Conservation (phyloP, 306 rosid genomes). For the Acacia confusa region DNA sequence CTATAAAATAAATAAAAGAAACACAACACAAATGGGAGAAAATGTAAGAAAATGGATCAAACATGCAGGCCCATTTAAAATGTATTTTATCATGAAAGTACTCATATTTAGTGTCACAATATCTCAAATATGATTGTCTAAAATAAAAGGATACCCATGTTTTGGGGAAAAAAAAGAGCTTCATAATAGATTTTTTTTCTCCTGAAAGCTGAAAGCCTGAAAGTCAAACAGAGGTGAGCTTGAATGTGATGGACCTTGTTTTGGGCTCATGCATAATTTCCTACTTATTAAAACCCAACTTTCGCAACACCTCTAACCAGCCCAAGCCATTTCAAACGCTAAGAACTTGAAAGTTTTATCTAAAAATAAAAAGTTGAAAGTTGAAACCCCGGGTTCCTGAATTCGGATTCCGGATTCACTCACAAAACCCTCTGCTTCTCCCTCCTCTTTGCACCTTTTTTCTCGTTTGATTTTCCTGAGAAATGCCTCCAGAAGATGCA, state of each 20-base stretch:
- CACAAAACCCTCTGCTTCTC: not conserved
- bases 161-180: too few relatives aligned
- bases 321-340: not conserved
- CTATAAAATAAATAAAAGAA: too few relatives aligned
- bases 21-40: too few relatives aligned
- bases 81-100: not conserved
- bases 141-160: too few relatives aligned
- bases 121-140: too few relatives aligned
- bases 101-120: too few relatives aligned
- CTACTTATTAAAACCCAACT: not conserved
- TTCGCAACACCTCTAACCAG: not conserved
- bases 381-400: not conserved
- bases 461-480: not conserved
- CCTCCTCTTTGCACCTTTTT: not conserved
- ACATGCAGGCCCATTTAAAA: too few relatives aligned
- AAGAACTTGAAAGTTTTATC: not conserved
- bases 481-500: constrained; percentile 64
- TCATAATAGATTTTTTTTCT: too few relatives aligned
- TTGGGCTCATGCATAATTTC: not conserved
- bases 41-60: too few relatives aligned
- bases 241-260: not conserved
- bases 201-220: too few relatives aligned
- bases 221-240: not conserved
- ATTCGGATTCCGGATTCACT: not conserved
- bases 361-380: not conserved